Evolutionary conservation across 179 eudicot species (phyloP).

Genomic region (Camellia oleifera): DNA sequence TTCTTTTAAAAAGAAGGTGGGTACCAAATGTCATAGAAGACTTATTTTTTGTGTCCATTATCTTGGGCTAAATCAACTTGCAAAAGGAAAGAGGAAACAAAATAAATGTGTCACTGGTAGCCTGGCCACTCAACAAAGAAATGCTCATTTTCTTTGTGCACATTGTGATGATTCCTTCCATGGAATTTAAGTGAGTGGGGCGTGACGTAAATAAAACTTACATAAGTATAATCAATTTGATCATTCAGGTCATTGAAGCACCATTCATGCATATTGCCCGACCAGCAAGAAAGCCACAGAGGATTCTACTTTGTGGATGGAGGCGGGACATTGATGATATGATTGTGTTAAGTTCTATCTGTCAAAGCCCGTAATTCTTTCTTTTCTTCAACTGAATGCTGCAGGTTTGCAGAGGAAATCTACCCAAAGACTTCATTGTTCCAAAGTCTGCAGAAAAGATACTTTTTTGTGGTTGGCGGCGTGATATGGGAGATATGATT

Average conservation of each 20-base stretch:
- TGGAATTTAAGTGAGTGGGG: conserved; percentile 23
- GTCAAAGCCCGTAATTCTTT: conserved; percentile 44
- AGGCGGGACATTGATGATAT: conserved; percentile 70
- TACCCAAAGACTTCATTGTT: conserved; percentile 38
- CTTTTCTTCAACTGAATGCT: conserved; percentile 46
- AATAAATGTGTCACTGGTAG: conserved; percentile 5
- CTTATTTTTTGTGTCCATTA: background rate
- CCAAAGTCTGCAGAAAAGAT: conserved; percentile 50
- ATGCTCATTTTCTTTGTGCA: conserved; percentile 27
- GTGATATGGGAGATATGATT: conserved; percentile 67
- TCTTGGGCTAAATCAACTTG: no score
- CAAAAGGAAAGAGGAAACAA: background rate
- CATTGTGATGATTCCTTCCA: conserved; percentile 23
- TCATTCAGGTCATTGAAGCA: conserved; percentile 65
- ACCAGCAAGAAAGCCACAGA: conserved; percentile 64
- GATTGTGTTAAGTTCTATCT: conserved; percentile 58
- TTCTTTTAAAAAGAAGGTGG: background rate
- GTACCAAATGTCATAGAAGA: background rate
- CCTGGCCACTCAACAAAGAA: conserved; percentile 28
- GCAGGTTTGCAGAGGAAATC: conserved; percentile 60
- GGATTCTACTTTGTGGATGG: conserved; percentile 74
- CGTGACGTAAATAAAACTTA: conserved; percentile 40
- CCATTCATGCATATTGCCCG: conserved; percentile 46
- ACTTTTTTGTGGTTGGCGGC: conserved; percentile 65
- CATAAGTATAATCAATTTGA: conserved; percentile 45